Evolutionary conservation across 352 stramenopile genomes (phyloP).

Genomic region (Phytophthora ramorum): DNA sequence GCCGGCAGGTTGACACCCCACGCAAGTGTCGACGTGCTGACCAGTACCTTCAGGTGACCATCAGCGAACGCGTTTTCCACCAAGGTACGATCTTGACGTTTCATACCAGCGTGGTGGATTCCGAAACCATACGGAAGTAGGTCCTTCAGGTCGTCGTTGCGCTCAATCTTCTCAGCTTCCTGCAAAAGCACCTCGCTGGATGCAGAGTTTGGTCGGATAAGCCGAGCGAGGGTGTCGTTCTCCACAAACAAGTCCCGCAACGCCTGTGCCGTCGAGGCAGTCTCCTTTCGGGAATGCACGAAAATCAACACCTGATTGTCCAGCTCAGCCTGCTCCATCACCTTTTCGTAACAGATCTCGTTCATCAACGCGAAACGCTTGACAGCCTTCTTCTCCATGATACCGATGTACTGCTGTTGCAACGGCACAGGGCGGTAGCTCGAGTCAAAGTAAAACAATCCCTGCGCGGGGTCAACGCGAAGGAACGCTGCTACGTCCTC

Average conservation of each 20-base stretch:
- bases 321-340: slow-evolving; percentile 92
- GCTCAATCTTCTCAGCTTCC: slow-evolving; percentile 92
- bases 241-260: slow-evolving; percentile 96
- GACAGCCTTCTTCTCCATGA: slow-evolving; percentile 99
- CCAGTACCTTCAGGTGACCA: slow-evolving; percentile 97
- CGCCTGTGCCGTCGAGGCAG: slow-evolving; percentile 96
- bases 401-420: slow-evolving; percentile 99
- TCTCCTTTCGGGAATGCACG: slow-evolving; percentile 99
- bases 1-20: slow-evolving; percentile 99
- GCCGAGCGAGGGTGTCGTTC: slow-evolving; percentile 93
- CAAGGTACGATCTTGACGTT: slow-evolving; percentile 95
- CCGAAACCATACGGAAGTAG: slow-evolving; percentile 98
- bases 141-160: slow-evolving; percentile 98
- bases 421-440: slow-evolving; percentile 98
- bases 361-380: slow-evolving; percentile 99
- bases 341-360: slow-evolving; percentile 99
- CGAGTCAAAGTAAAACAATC: slow-evolving; percentile 99
- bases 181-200: slow-evolving; percentile 94
- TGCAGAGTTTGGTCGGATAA: slow-evolving; percentile 89
- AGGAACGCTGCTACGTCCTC: slow-evolving; percentile 99
- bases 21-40: slow-evolving; percentile 98
- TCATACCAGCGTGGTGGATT: slow-evolving; percentile 99
- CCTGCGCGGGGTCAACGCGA: slow-evolving; percentile 96
- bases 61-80: slow-evolving; percentile 99
- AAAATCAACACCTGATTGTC: slow-evolving; percentile 99